Evolutionary conservation across 2,329 filamentous ascomycete species (phyloP).

Genomic region (Xylaria polymorpha): DNA sequence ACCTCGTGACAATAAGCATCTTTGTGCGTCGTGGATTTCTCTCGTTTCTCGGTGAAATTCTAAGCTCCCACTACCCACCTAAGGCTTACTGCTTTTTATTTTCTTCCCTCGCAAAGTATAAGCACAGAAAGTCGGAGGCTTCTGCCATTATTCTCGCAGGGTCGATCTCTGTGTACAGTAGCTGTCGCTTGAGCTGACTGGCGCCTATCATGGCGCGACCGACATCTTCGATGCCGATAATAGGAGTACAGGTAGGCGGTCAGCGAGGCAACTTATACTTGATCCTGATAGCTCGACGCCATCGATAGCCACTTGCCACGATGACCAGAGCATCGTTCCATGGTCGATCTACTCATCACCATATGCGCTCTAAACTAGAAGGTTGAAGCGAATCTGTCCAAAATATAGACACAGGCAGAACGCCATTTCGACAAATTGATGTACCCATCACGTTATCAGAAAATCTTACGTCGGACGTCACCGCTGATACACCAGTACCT

Average conservation of each 20-base stretch:
- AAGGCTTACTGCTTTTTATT: neutral
- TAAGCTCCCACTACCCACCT: neutral
- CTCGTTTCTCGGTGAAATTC: neutral
- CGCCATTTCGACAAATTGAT: neutral
- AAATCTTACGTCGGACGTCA: neutral
- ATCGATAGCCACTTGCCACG: constrained; percentile 1
- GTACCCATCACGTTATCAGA: constrained; percentile 4
- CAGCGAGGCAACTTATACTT: neutral
- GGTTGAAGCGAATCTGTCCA: constrained; percentile 13
- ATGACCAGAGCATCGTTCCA: constrained; percentile 21
- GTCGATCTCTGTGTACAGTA: neutral
- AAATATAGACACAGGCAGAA: neutral
- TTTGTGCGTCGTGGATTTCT: neutral
- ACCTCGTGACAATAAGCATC: neutral
- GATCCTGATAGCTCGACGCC: neutral
- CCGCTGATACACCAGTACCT: neutral
- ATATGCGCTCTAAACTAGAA: neutral
- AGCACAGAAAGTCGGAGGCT: neutral
- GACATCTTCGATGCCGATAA: neutral
- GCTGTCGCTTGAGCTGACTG: constrained; percentile 1
- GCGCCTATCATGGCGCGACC: constrained; percentile 1
- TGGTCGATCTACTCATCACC: constrained; percentile 2
- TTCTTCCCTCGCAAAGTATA: neutral
- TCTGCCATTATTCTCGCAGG: neutral
- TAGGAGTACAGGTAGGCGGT: neutral